A percentile compares a stretch with the other conserved stretches of the same genome.
phyloP scores from a whole-genome alignment of 2,329 filamentous ascomycete genomes.

The Paramyrothecium sp. region DNA sequence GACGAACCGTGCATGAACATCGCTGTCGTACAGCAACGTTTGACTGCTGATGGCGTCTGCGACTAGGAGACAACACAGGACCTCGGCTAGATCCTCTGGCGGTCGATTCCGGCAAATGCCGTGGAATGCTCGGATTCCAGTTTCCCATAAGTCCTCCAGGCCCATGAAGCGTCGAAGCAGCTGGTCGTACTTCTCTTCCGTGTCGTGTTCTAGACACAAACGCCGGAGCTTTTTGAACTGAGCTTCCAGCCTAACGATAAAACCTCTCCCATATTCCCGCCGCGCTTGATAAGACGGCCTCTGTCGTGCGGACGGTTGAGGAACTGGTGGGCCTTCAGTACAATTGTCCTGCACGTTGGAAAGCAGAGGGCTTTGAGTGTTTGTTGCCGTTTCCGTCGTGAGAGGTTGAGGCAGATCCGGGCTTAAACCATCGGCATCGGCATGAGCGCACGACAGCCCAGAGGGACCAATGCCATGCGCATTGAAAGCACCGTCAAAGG shows the following conservation, averaged over 20 bases:
- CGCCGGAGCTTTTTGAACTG: not conserved
- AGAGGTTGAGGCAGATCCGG: too few relatives aligned
- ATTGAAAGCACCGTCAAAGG: too few relatives aligned
- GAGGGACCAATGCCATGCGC: too few relatives aligned
- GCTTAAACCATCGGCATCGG: too few relatives aligned
- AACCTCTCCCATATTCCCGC: not conserved
- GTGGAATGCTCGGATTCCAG: constrained; percentile 12
- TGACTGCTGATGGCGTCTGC: constrained; percentile 17
- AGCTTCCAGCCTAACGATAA: not conserved
- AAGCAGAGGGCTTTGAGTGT: too few relatives aligned
- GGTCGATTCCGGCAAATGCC: constrained; percentile 13
- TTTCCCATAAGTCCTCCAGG: constrained; percentile 6
- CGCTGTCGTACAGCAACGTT: not conserved
- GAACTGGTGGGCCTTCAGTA: too few relatives aligned
- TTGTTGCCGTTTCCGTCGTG: too few relatives aligned
- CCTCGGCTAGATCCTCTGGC: constrained; percentile 7
- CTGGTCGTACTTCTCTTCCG: not conserved
- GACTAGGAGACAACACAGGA: constrained; percentile 15
- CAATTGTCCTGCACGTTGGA: too few relatives aligned
- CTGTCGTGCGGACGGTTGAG: not conserved
- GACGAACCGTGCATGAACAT: not conserved
- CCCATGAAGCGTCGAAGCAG: constrained; percentile 7
- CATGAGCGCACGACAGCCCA: too few relatives aligned
- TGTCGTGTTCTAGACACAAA: constrained; percentile 4
- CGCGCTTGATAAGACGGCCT: not conserved